phyloP scores from a whole-genome alignment of 345 rosid species.

The Arabidopsis thaliana region TAIR10.1 NC_003070.9:9977001-9977500 shows the following conservation, averaged over 20 bases:
- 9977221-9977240: slow-evolving; percentile 40
- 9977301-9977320: background rate
- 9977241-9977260: slow-evolving; percentile 40
- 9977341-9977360: background rate
- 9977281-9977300: background rate
- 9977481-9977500: slow-evolving; percentile 12
- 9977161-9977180: background rate
- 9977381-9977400: slow-evolving; percentile 44
- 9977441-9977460: slow-evolving; percentile 5
- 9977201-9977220: slow-evolving; percentile 34
- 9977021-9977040: slow-evolving; percentile 36
- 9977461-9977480: slow-evolving; percentile 13
- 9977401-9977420: slow-evolving; percentile 35
- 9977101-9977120: slow-evolving; percentile 25
- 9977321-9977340: background rate
- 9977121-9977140: background rate
- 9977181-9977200: slow-evolving; percentile 35
- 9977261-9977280: slow-evolving; percentile 10
- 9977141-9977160: slow-evolving; percentile 3
- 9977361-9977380: slow-evolving; percentile 48
- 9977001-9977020: slow-evolving; percentile 41
- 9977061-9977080: slow-evolving; percentile 52
- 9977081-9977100: slow-evolving; percentile 24
- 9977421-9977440: slow-evolving; percentile 5
- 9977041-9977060: slow-evolving; percentile 47